Evolutionary conservation across 371 early-diverging fungal species (phyloP), one percentile per base, ranked within the genome.

Genomic region (Mortierella sp.): DNA sequence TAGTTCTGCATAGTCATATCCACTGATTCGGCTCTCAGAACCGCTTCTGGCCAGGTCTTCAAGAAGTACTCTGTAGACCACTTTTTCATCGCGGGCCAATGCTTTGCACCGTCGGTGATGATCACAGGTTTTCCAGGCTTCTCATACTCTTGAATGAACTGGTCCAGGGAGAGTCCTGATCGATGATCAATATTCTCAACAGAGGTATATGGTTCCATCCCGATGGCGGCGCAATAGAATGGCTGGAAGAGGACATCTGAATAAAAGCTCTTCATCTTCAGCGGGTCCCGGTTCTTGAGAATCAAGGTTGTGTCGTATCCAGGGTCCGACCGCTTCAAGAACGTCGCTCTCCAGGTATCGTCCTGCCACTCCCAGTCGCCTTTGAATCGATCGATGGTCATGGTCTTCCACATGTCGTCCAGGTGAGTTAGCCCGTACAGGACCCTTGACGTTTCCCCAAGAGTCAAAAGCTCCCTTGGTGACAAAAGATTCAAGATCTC

Each of bases 11-110:
- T 75, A 8, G 80, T 75, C 44, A 88, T 72, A 54, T 88, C 83
- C 21, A 89, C 82, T 0, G 87, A 84, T 64, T 91, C 92, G 5
- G 92, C 92, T 12, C 86, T 70, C 71, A 89, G 83, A 1, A 65
- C 46, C 2, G 76, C 62, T n/a, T 82, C 66, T 1, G 84, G 84
- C 67, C 72, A 83, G 1, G 54, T 64, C 31, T 71, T 46, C 15
- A 79, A 51, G 28, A 89, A 78, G 32, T 78, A 81, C n/a, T 82
- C 81, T 17, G 67, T 65, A 27, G 69, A 65, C 84, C 86, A 84
- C 44, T 81, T 81, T 11, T 44, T 56, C 61, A 72, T 84, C 3
- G 88, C 89, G 4, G 86, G 84, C 92, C 89, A 90, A 24, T 82
- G 58, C 17, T 80, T 49, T 17, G 86, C 86, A 31, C 86, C 79